A percentile compares a stretch with the other conserved stretches of the same genome.
Evolutionary conservation across 495 filamentous ascomycete genomes (phyloP).

Genomic region (Haplographium delicatum): DNA sequence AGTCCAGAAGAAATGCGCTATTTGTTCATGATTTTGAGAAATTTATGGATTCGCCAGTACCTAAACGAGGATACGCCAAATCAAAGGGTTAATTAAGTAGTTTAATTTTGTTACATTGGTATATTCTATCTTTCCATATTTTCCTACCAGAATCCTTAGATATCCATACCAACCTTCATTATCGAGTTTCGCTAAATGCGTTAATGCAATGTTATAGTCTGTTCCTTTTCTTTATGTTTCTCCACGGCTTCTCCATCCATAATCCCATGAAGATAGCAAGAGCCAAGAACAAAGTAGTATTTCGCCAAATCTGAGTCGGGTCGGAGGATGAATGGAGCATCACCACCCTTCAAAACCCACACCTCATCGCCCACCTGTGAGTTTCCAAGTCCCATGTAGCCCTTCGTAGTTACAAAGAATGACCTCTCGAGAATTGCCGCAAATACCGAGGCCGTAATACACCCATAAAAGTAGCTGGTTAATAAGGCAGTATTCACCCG

Average conservation of each 20-base stretch:
- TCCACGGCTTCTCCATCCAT: not conserved
- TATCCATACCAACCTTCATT: no score
- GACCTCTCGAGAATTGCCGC: not conserved
- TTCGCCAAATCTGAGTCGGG: not conserved
- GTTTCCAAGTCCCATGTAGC: not conserved
- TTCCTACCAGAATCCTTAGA: no score
- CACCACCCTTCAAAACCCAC: not conserved
- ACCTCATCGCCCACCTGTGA: not conserved
- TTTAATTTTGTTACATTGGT: no score
- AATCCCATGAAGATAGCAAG: not conserved
- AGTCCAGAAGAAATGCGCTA: not conserved
- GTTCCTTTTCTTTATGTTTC: not conserved
- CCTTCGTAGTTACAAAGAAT: not conserved
- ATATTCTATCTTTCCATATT: no score
- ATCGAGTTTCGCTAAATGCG: not conserved
- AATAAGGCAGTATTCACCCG: not conserved
- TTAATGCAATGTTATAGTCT: not conserved
- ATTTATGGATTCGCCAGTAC: conserved; percentile 1
- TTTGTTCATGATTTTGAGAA: not conserved
- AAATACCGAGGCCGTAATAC: not conserved
- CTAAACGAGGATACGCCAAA: not conserved
- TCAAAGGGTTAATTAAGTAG: not conserved
- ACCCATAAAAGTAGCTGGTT: not conserved
- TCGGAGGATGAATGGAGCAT: not conserved
- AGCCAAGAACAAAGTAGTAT: not conserved